Percentiles rank a stretch among this genome's conserved stretches.
These are phyloP conservation scores for Phytophthora chlamydospora DNA, from an alignment of 352 stramenopile genomes.

Conservation along the genomic window DNA sequence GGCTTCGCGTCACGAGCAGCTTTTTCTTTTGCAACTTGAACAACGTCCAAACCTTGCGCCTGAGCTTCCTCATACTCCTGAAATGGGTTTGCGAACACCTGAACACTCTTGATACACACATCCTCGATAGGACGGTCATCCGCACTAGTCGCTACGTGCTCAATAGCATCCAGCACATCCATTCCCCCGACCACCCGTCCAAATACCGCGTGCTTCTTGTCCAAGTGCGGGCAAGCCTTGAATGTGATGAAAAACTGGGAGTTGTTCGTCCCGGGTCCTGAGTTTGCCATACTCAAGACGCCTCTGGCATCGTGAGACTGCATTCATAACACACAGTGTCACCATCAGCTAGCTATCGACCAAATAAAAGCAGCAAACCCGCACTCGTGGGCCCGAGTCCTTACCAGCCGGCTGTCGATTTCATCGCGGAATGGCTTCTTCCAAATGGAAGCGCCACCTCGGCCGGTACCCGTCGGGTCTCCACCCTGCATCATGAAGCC, in stretches of 20 bases:
- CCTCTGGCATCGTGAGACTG: slow-evolving; percentile 89
- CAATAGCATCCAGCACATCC: slow-evolving; percentile 82
- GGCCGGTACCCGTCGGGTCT: slow-evolving; percentile 95
- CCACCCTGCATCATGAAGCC: slow-evolving; percentile 97
- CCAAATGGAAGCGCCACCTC: slow-evolving; percentile 94
- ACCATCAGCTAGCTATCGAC: slow-evolving; percentile 9
- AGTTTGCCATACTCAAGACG: slow-evolving; percentile 97
- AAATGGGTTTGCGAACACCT: slow-evolving; percentile 92
- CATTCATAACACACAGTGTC: slow-evolving; percentile 12
- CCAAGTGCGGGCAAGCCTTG: slow-evolving; percentile 94
- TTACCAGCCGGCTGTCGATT: slow-evolving; percentile 95
- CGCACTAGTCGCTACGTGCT: slow-evolving; percentile 70
- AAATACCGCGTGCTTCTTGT: slow-evolving; percentile 99
- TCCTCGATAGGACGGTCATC: slow-evolving; percentile 87
- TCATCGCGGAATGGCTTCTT: slow-evolving; percentile 96
- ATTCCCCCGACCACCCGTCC: slow-evolving; percentile 93
- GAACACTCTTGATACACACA: slow-evolving; percentile 75
- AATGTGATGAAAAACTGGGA: slow-evolving; percentile 99
- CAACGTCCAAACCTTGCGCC: slow-evolving; percentile 57
- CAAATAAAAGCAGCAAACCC: background rate
- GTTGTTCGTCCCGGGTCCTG: slow-evolving; percentile 94
- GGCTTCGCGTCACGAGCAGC: slow-evolving; percentile 51
- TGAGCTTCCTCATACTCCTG: slow-evolving; percentile 81
- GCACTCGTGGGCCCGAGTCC: background rate
- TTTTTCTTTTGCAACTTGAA: slow-evolving; percentile 61